phyloP scores from a whole-genome alignment of 2,329 filamentous ascomycete genomes.

The Apiospora aurea region DNA sequence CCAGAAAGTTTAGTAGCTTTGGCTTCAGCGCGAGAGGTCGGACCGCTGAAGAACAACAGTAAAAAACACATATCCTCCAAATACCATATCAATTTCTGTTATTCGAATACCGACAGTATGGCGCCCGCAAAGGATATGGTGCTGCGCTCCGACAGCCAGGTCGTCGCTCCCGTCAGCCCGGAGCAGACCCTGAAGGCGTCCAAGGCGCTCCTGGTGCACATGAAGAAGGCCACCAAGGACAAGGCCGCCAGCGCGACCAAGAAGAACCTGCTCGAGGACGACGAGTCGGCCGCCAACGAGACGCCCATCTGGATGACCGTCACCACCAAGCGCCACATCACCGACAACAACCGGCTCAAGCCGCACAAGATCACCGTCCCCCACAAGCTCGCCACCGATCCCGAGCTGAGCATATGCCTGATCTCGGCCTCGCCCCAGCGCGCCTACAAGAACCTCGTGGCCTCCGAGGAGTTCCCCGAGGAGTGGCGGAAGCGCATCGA shows the following conservation, averaged over 20 bases:
- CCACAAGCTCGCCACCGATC: slow-evolving; percentile 74
- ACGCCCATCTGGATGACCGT: slow-evolving; percentile 68
- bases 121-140: slow-evolving; percentile 50
- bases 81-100: not conserved
- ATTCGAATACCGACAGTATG: slow-evolving; percentile 40
- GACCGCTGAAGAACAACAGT: not conserved
- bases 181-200: slow-evolving; percentile 68
- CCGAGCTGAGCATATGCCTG: slow-evolving; percentile 69
- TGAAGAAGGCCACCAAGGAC: slow-evolving; percentile 62
- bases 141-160: slow-evolving; percentile 35
- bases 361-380: slow-evolving; percentile 83
- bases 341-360: slow-evolving; percentile 80
- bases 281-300: slow-evolving; percentile 52
- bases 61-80: not conserved
- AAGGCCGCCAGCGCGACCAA: slow-evolving; percentile 55
- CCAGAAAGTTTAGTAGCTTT: slow-evolving; percentile 21
- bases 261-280: slow-evolving; percentile 62
- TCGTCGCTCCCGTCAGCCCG: slow-evolving; percentile 46
- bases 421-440: slow-evolving; percentile 77
- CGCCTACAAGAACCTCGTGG: slow-evolving; percentile 87
- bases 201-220: slow-evolving; percentile 67
- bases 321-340: slow-evolving; percentile 70
- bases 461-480: slow-evolving; percentile 73
- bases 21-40: not conserved
- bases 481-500: slow-evolving; percentile 72